Base-by-base conservation (phyloP, 306 rosid species). In the Trifolium subterraneum region DNA sequence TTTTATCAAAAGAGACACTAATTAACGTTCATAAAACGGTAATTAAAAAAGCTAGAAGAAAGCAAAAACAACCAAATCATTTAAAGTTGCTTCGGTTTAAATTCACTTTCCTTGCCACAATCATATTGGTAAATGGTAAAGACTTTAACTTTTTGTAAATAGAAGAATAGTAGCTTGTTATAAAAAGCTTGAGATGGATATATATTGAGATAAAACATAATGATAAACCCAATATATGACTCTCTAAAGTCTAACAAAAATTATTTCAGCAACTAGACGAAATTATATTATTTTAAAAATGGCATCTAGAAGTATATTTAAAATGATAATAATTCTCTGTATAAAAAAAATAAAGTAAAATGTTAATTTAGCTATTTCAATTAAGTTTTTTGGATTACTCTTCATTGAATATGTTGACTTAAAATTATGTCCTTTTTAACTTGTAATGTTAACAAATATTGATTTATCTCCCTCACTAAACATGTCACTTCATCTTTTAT, bases 131-230 rank as follows among this genome's bases (percentile, higher is more conserved):
- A 44, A 59, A 13, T 31, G 50, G 8, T 36, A 60, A 41, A 73
- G 35, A 6, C 61, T 41, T 47, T 19, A 54, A 54, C 29, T 54
- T 20, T 41, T 29, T 44, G 9, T 33, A 44, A 47, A 29, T 33
- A 63, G 16, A 63, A 62, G 16, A 62, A 39, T 14, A 33, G 2
- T 27, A 61, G 23, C 16, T 74, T 47, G 4, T 1, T 31, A 61
- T n/a, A n/a, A 61, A 73, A 72, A 25, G 15, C 42, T 25, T 73
- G 64, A 14, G n/a, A n/a, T n/a, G n/a, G n/a, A 51, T 51, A 51
- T 8, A 7, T 50, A 7, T 16, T 22, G 58, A 45, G 51, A 45
- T 13, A 45, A 45, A 14, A n/a, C n/a, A n/a, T n/a, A 3, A 8
- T 58, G 64, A 56, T 9, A 56, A 56, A 22, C 11, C 35, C 11